Evolutionary conservation across 2,329 filamentous ascomycete species (phyloP), one percentile per base, ranked within the genome.

Genomic region (Epichloe sibirici): DNA sequence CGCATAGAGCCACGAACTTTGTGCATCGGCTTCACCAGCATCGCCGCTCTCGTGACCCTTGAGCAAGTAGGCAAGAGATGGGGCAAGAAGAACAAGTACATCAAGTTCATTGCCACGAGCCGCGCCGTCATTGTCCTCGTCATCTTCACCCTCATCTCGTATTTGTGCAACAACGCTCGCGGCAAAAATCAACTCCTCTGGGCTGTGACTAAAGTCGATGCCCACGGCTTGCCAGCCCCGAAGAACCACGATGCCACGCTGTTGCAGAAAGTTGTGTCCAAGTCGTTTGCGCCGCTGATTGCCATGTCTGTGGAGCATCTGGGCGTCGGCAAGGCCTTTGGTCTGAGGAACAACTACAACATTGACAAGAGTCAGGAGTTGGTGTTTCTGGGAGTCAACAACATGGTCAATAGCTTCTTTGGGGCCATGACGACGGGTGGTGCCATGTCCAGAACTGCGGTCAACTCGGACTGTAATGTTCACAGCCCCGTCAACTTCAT

Each of bases 301-400:
- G 81, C 78, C 12, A 76, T 77, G 2, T 70, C 77, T 0, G 73
- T 85, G 25, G 82, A 85, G 57, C 82, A 85, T 57, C 73, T 83
- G 4, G 81, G 80, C 9, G 81, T 85, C 44, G 81, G 77, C 15
- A 80, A 82, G 49, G 79, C 78, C 0, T 85, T 85, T 57, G 78
- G 74, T 1, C 71, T 81, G 9, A 74, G 74, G 55, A 83, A 85
- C 63, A 73, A 76, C 58, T 85, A 86, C 61, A 70, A 74, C 7
- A 78, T 80, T 42, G 81, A 85, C 56, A 75, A 81, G 57, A 82
- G 77, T 12, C 81, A 85, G 61, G 82, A 85, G 57, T 74, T 85
- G 2, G 78, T 78, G 53, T 85, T 81, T 58, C 75, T 83, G 3
- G 82, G 81, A 9, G 64, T 78, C 15, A 74, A 76, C 42, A 84